Base-by-base conservation (phyloP, 495 filamentous ascomycete genomes). In the Neurospora pannonica region DNA sequence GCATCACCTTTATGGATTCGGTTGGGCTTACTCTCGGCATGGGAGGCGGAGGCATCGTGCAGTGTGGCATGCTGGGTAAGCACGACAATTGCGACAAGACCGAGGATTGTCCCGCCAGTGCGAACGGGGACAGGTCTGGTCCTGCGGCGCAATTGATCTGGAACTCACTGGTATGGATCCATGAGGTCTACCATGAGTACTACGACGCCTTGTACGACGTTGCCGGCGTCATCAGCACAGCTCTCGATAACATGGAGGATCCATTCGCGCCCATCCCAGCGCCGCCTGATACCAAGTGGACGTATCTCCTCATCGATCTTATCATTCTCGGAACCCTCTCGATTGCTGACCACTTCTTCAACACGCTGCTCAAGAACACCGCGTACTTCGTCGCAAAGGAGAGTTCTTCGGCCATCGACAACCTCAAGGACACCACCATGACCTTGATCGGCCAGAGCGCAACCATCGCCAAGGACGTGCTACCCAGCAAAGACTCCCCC, bases 1-100 rank as follows among this genome's bases (percentile, higher is more conserved):
- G 13, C 13, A 1, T 73, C 0, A 91, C 91, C 0, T 94, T 96
- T 76, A 81, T 94, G 6, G 93, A 93, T 77, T 88, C 90, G 7
- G 89, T 97, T 75, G 85, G 89, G 8, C 92, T 93, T 71, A 76
- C 74, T 2, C 28, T 76, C 9, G 19, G 38, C n/a, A 46, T 75
- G 13, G n/a, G 71, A 24, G 34, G 0, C 8, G 37, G 39, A 71
- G 70, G 48, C 9, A 38, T 54, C 24, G 38, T 0, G 38, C 19
- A 43, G 54, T 73, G 74, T 17, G 71, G 67, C 10, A 6, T 13
- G 1, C 31, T 75, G 42, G 21, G 13, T 13, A 13, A 38, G 5
- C 21, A 19, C 0, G 67, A 73, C 31, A 43, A 42, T 34, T 75
- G 71, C 60, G 71, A 40, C 21, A 11, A 46, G 4, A 74, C 71